These are phyloP conservation scores for Uronychia binucleata DNA, from an alignment of 73 alveolate genomes.

Conservation along the genomic window DNA sequence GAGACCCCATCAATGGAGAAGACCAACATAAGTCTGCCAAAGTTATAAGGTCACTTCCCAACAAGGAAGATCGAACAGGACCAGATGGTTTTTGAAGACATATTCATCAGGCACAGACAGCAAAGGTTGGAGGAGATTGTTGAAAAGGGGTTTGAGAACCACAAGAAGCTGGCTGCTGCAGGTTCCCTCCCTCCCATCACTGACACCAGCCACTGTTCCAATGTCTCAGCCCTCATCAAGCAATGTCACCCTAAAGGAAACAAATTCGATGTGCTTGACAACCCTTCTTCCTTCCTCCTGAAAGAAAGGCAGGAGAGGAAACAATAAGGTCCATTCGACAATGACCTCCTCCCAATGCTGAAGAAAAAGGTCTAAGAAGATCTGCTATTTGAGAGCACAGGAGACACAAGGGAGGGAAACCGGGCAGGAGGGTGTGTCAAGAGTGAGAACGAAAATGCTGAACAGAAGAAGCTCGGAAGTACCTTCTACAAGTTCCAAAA, in stretches of 20 bases:
- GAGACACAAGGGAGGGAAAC: background rate
- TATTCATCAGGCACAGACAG: background rate
- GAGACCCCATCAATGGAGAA: background rate
- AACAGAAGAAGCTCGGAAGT: background rate
- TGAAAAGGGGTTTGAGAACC: background rate
- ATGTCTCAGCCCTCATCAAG: no score
- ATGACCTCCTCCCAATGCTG: background rate
- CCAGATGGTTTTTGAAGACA: background rate
- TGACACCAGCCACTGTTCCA: no score
- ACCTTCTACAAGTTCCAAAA: constrained; percentile 15
- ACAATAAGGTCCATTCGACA: background rate
- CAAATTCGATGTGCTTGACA: background rate
- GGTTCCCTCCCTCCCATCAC: no score
- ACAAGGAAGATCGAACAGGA: background rate
- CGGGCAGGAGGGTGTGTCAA: background rate
- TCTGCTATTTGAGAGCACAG: background rate
- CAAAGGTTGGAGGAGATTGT: background rate
- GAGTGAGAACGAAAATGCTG: background rate
- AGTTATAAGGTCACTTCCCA: background rate
- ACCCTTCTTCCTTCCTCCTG: background rate
- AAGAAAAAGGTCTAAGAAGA: background rate
- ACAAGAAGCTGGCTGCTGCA: no score
- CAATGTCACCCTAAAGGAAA: no score
- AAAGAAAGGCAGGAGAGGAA: background rate
- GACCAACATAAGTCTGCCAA: background rate